These are phyloP conservation scores for grape (Vitis vinifera) DNA, from an alignment of 164 flowering plant genomes.

Conservation along the genomic window DNA sequence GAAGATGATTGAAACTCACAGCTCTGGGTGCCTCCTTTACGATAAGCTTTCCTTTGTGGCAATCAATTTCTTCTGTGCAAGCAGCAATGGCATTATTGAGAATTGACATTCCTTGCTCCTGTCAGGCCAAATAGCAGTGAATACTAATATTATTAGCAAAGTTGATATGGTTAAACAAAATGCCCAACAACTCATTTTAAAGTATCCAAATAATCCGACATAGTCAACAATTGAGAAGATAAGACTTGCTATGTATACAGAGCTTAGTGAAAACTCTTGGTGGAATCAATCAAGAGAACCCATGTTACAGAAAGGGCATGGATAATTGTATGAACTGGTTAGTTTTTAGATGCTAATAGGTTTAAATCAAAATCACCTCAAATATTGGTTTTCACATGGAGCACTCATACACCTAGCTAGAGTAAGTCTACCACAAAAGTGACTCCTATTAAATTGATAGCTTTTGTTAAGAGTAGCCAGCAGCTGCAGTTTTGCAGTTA, in stretches of 20 bases:
- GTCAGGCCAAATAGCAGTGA: slow-evolving; percentile 9
- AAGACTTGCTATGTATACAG: too few species aligned
- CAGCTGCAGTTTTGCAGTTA: not conserved
- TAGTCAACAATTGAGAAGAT: too few species aligned
- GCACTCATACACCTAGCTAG: too few species aligned
- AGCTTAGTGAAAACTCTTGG: too few species aligned
- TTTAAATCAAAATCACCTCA: not conserved
- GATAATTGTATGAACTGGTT: too few species aligned
- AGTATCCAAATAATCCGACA: too few species aligned
- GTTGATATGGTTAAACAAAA: not conserved
- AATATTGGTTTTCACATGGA: not conserved
- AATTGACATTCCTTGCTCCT: slow-evolving; percentile 89
- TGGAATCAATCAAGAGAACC: too few species aligned
- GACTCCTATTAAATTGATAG: too few species aligned
- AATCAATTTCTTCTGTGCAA: slow-evolving; percentile 72
- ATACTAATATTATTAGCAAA: too few species aligned
- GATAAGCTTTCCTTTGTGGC: slow-evolving; percentile 79
- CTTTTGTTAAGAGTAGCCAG: not conserved
- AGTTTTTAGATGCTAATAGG: too few species aligned
- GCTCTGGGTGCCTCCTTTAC: slow-evolving; percentile 88
- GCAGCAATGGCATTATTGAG: slow-evolving; percentile 76
- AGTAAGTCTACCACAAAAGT: too few species aligned
- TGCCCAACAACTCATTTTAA: not conserved
- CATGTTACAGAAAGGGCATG: too few species aligned
- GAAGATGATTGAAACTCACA: slow-evolving; percentile 44